Evolutionary conservation across 345 rosid genomes (phyloP), one percentile per base, ranked within the genome.

Genomic region (Linum lewisii): DNA sequence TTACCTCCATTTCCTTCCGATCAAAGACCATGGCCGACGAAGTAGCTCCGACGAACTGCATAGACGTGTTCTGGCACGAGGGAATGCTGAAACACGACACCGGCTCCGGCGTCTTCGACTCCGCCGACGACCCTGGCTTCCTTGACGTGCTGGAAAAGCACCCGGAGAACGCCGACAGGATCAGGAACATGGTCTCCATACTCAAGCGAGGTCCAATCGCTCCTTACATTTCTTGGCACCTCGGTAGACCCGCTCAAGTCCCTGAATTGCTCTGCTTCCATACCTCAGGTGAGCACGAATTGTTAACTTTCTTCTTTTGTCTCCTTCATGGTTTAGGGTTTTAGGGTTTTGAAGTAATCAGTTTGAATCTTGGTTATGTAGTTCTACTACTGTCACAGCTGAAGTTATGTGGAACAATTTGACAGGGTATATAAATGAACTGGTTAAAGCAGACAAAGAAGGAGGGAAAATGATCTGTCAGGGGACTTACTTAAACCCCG

Each of bases 31-130:
- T 54, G 51, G n/a, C 18, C 24, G 6, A 51, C 25, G 52, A 29
- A 25, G 6, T 61, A 16, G 0, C 61, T 32, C 47, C 72, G 58
- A 21, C 51, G 29, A 68, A 63, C n/a, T 24, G 38, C 45, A 73
- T 91, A 16, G 65, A 76, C 38, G 90, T 80, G 32, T 91, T 88
- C 73, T 91, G 98, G 98, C 79, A 88, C 70, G 86, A 91, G 8
- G 90, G 88, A 54, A 92, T 92, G 98, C 83, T 88, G 42, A 61
- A 44, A 10, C 96, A 86, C 66, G 74, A 81, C 63, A 64, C 85
- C 16, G 90, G 93, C 10, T 57, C 26, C 44, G 90, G 98, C 61
- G 83, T 84, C 4, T 86, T 86, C 68, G 88, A 88, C 69, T 61
- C 81, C 21, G 93, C 88, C 62, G 10, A 55, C 22, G 81, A 82